Conservation (phyloP, 2,329 filamentous ascomycete species). For the Fusarium penzigii region DNA sequence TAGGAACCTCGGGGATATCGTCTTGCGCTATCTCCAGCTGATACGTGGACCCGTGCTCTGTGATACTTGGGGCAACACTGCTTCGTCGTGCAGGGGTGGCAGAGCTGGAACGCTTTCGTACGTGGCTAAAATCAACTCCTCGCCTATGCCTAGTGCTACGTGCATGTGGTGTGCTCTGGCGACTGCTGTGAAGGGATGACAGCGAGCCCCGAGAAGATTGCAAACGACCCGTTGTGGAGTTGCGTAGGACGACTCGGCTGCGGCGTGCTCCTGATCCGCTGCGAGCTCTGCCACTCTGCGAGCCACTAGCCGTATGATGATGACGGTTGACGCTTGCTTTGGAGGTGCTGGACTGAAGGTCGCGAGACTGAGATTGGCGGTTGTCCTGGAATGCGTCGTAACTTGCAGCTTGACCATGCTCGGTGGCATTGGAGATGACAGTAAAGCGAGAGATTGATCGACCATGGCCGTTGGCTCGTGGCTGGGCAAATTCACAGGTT, state of each 20-base stretch:
- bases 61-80: conserved; percentile 18
- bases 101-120: conserved; percentile 43
- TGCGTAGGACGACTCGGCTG: conserved; percentile 30
- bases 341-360: conserved; percentile 58
- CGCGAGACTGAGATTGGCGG: conserved; percentile 42
- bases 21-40: conserved; percentile 26
- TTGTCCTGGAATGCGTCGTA: conserved; percentile 86
- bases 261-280: conserved; percentile 38
- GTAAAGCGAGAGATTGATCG: conserved; percentile 63
- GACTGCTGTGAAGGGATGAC: conserved; percentile 51
- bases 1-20: conserved; percentile 32
- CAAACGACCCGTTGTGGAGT: conserved; percentile 31
- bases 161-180: conserved; percentile 43
- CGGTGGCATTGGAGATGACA: conserved; percentile 63
- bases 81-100: conserved; percentile 23
- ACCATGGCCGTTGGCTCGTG: conserved; percentile 47
- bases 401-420: conserved; percentile 57
- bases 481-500: conserved; percentile 59
- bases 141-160: conserved; percentile 51
- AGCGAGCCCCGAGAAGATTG: conserved; percentile 45
- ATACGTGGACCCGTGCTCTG: conserved; percentile 19
- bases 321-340: conserved; percentile 70
- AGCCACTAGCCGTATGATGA: conserved; percentile 31
- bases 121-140: conserved; percentile 55
- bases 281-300: conserved; percentile 31